Evolutionary conservation across 169 alveolate genomes (phyloP).

Genomic region (Plasmodium vinckei): DNA sequence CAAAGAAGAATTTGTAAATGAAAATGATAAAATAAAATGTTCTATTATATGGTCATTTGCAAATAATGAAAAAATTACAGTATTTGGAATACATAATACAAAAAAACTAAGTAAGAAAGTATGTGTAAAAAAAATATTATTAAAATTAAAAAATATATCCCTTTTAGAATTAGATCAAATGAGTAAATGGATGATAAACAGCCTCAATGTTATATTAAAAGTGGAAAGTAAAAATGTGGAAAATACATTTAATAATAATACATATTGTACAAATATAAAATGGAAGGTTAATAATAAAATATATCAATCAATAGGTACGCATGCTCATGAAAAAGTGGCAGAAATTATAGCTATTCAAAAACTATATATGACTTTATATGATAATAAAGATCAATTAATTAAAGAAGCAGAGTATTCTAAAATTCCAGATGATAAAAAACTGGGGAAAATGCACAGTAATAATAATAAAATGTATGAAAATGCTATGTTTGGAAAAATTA

Average conservation of each 20-base stretch:
- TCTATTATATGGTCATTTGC: conserved; percentile 70
- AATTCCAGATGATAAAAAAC: conserved; percentile 13
- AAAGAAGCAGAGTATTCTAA: conserved; percentile 35
- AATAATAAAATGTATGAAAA: conserved; percentile 17
- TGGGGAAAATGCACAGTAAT: not conserved
- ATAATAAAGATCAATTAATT: conserved; percentile 54
- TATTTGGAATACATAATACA: conserved; percentile 54
- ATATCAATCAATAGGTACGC: conserved; percentile 54
- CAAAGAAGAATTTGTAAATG: conserved; percentile 62
- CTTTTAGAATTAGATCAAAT: conserved; percentile 74
- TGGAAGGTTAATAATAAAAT: conserved; percentile 73
- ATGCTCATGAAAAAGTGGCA: conserved; percentile 61
- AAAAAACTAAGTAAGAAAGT: conserved; percentile 74
- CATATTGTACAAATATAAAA: conserved; percentile 55
- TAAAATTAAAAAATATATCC: conserved; percentile 72
- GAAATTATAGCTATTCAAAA: conserved; percentile 69
- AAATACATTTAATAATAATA: conserved; percentile 36
- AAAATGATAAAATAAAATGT: conserved; percentile 56
- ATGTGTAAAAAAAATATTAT: conserved; percentile 69
- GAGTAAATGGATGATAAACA: conserved; percentile 76
- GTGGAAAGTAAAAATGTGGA: conserved; percentile 66
- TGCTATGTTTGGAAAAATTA: conserved; percentile 1
- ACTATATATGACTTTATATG: conserved; percentile 47
- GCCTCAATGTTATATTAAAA: conserved; percentile 57
- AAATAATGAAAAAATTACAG: conserved; percentile 58